Base-by-base conservation (phyloP, 768 basidiomycete species). In the Pleurotus salmoneostramineus region DNA sequence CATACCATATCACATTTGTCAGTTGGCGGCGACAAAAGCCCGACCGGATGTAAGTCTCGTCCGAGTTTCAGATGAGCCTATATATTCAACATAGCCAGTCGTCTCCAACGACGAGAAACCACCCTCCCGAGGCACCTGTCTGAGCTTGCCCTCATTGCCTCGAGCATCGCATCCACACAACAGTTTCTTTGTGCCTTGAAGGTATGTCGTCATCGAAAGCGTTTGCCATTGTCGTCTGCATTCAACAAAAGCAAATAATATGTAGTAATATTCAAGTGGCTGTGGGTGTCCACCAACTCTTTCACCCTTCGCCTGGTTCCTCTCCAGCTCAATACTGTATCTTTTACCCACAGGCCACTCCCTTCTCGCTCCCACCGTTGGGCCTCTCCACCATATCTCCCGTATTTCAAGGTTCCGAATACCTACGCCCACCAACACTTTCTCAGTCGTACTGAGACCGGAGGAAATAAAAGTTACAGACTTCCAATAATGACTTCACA, bases 371-470 rank as follows among this genome's bases (percentile, higher is more conserved):
- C 7, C 52, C 36, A 10, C n/a, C 15, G 36, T 31, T 12, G 37
- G 21, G 48, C 33, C 52, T 43, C 43, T 42, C 17, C 31, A 21
- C 40, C 34, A 55, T 43, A 40, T 43, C 21, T 27, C 21, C 21
- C 21, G 21, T 27, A 27, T 55, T 55, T n/a, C 10, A 10, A 8
- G 17, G 52, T 43, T 40, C 21, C 32, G n/a, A 7, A 6, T 40
- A 40, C 21, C 17, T 32, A 32, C 52, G 40, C 43, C 52, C 35
- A n/a, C 40, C 52, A 40, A 40, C 10, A 40, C 48, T 49, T 49
- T 49, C 52, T 55, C 52, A 55, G 52, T 55, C 34, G 52, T 42
- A 55, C 52, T 55, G 52, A 55, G 52, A 42, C 52, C 52, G 52
- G 52, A 55, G 52, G 40, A 43, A 55, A 55, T 55, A 55, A 15